Percentiles rank a stretch among this genome's conserved stretches.
phyloP scores from a whole-genome alignment of 805 yeast genomes.

The Cyberlindnera mycetangii region DNA sequence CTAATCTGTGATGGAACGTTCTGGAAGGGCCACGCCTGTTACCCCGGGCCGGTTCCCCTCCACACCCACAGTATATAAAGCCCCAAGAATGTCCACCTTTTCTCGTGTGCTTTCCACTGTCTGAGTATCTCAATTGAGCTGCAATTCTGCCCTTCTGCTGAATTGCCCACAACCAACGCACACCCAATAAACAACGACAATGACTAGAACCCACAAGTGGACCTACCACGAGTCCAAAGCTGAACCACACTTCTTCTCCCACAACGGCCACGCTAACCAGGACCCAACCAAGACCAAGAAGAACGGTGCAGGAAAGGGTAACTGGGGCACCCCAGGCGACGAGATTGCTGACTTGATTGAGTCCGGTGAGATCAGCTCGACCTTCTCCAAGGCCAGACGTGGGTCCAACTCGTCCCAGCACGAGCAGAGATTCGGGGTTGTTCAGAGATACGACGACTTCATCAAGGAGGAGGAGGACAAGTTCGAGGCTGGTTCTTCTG shows the following conservation, averaged over 20 bases:
- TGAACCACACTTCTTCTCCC: conserved; percentile 74
- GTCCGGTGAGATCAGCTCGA: conserved; percentile 51
- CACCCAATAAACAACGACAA: conserved; percentile 25
- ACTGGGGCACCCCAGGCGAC: conserved; percentile 85
- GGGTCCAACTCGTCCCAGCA: conserved; percentile 47
- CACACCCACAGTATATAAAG: neutral
- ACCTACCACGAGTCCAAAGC: conserved; percentile 55
- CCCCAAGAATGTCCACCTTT: neutral
- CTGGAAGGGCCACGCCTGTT: neutral
- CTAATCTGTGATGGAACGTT: neutral
- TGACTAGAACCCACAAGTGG: conserved; percentile 84
- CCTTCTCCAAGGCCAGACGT: conserved; percentile 45
- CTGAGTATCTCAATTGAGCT: neutral
- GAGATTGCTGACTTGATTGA: conserved; percentile 64
- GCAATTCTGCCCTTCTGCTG: no score
- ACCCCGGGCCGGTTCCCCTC: neutral
- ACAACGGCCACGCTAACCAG: conserved; percentile 63
- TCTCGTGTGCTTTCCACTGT: neutral
- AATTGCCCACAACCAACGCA: no score
- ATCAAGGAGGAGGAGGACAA: conserved; percentile 19
- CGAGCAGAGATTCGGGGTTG: conserved; percentile 37
- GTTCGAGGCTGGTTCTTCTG: conserved; percentile 1
- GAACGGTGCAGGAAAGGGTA: conserved; percentile 80
- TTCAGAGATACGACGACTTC: conserved; percentile 26
- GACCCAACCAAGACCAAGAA: conserved; percentile 79